Base-by-base conservation (phyloP, 805 yeast species). In the Candida sakaeoensis region DNA sequence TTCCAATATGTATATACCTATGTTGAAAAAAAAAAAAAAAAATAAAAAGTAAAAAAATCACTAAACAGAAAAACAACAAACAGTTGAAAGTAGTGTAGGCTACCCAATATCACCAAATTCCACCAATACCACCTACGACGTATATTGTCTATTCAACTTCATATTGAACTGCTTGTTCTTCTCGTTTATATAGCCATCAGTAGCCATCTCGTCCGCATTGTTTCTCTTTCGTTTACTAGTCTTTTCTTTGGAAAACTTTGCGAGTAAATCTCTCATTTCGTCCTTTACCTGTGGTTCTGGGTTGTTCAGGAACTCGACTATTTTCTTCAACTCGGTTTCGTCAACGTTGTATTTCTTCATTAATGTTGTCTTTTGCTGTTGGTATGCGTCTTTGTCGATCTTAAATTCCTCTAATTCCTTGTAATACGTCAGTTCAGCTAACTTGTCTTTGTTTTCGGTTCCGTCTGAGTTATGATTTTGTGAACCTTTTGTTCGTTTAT, bases 121-220 rank as follows among this genome's bases (percentile, higher is more conserved):
- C 26, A 35, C 32, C 30, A 25, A 41, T 12, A 37, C 32, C 8
- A 8, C n/a, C 18, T 23, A 22, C 5, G 28, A 23, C 24, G 27
- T 73, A 49, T 78, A 80, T 45, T 78, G 78, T 23, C 89, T 64
- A 33, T 74, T 58, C 47, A 85, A 62, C 52, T 85, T 85, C 54
- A 74, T 75, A 60, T 85, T 85, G 60, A 85, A 85, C 49, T 82
- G 81, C 53, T 72, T 75, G 65, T 85, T 85, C 58, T 80, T 81
- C 47, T 80, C 87, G 54, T 82, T 85, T 53, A 85, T 77, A 56
- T 63, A 73, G 21, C 74, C 65, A 4, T 63, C 65, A 14, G 54
- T 67, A 4, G 55, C 63, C 25, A 17, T 14, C 4, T 56, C 70
- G 3, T 58, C 61, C 8, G 52, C 56, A 37, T 62, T 52, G 37